Percentiles rank a stretch among this genome's conserved stretches.
Evolutionary conservation across 2,329 filamentous ascomycete species (phyloP).

Genomic region (Catunica adiposa): DNA sequence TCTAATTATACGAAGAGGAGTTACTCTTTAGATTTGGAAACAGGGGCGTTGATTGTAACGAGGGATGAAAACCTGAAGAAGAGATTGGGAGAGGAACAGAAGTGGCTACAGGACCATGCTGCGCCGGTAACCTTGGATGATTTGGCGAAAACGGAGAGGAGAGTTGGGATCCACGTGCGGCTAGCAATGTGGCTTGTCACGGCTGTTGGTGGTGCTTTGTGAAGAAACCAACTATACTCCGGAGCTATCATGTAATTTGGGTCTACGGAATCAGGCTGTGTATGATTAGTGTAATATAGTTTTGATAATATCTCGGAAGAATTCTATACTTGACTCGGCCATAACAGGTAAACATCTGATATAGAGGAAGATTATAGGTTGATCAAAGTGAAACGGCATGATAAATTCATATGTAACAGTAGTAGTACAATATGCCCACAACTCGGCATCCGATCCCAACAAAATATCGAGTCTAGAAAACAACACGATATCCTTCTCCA

Average conservation of each 20-base stretch:
- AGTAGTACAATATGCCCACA: neutral
- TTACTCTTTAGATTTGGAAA: slow-evolving; percentile 83
- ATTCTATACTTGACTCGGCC: neutral
- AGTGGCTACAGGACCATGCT: slow-evolving; percentile 63
- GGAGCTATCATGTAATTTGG: neutral
- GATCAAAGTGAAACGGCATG: neutral
- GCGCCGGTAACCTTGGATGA: slow-evolving; percentile 54
- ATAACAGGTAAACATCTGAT: neutral
- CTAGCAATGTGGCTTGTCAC: slow-evolving; percentile 89
- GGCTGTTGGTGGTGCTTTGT: slow-evolving; percentile 75
- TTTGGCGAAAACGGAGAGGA: slow-evolving; percentile 63
- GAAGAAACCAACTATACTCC: slow-evolving; percentile 12
- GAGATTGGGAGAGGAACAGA: slow-evolving; percentile 62
- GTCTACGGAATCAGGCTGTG: neutral
- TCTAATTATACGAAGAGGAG: slow-evolving; percentile 93
- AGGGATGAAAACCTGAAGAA: slow-evolving; percentile 53
- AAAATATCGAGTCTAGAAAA: neutral
- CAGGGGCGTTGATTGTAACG: slow-evolving; percentile 74
- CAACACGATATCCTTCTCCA: no score
- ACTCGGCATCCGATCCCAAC: neutral
- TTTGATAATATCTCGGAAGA: neutral
- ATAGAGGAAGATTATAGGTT: neutral
- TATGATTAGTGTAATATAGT: neutral
- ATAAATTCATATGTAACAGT: neutral
- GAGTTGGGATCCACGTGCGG: slow-evolving; percentile 70